Percentiles rank a stretch among this genome's conserved stretches.
phyloP scores from a whole-genome alignment of 352 stramenopile genomes.

The Phytopythium sindhum region DNA sequence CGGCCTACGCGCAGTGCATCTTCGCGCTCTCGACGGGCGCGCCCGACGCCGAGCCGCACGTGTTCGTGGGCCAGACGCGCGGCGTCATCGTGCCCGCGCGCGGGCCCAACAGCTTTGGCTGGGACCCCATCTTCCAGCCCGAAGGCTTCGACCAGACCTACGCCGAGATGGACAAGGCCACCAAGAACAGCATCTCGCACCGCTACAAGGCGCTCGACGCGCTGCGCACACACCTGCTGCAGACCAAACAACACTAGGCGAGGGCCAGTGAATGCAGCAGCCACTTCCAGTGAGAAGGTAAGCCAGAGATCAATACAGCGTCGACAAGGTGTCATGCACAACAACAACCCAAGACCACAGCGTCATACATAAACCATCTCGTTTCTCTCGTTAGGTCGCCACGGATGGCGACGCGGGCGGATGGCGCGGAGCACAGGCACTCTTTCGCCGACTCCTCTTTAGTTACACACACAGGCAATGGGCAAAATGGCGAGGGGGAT shows the following conservation, averaged over 20 bases:
- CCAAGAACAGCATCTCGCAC: slow-evolving; percentile 91
- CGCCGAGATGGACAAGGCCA: slow-evolving; percentile 88
- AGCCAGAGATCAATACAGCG: no score
- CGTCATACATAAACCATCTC: slow-evolving; percentile 3
- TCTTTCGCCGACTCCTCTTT: slow-evolving; percentile 3
- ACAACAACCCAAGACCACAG: neutral
- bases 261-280: no score
- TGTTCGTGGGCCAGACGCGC: slow-evolving; percentile 92
- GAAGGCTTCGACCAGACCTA: slow-evolving; percentile 83
- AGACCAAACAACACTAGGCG: neutral
- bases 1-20: slow-evolving; percentile 95
- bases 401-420: neutral
- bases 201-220: slow-evolving; percentile 80
- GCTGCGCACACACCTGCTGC: slow-evolving; percentile 38
- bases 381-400: neutral
- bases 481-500: no score
- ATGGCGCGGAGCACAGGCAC: neutral
- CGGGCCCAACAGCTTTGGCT: slow-evolving; percentile 85
- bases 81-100: slow-evolving; percentile 92
- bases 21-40: slow-evolving; percentile 87
- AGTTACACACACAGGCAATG: slow-evolving; percentile 3
- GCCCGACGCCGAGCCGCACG: slow-evolving; percentile 70
- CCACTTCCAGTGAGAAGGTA: no score
- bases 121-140: slow-evolving; percentile 90
- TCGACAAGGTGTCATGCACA: neutral